These are phyloP conservation scores for Ehretia macrophylla DNA, from an alignment of 257 asterid genomes.

Conservation along the genomic window DNA sequence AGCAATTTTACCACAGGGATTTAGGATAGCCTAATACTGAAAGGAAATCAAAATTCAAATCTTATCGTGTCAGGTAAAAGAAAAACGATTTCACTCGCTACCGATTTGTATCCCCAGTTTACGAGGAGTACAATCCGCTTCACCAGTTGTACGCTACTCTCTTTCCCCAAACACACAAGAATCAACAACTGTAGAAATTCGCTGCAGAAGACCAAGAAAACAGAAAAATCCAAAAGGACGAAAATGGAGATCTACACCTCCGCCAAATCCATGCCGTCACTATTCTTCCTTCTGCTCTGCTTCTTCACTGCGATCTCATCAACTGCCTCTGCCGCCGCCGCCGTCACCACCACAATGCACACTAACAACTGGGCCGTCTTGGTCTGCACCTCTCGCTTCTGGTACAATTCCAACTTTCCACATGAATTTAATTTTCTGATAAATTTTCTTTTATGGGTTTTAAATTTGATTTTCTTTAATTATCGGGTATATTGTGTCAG, in stretches of 20 bases:
- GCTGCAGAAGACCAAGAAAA: not conserved
- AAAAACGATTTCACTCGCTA: too few species aligned
- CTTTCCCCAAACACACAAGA: too few species aligned
- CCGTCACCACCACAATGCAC: slow-evolving; percentile 64
- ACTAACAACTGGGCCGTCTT: slow-evolving; percentile 96
- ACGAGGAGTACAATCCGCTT: too few species aligned
- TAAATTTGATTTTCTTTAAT: too few species aligned
- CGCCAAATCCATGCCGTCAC: not conserved
- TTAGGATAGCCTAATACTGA: too few species aligned
- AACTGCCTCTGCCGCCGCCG: slow-evolving; percentile 15
- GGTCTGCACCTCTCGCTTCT: slow-evolving; percentile 97
- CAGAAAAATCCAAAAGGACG: not conserved
- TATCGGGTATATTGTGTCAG: too few species aligned
- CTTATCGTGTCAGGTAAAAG: too few species aligned
- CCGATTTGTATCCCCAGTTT: too few species aligned
- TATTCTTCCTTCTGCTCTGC: slow-evolving; percentile 22
- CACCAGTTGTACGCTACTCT: too few species aligned
- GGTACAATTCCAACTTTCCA: slow-evolving; percentile 34
- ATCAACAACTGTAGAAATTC: too few species aligned
- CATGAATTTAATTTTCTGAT: not conserved
- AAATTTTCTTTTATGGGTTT: not conserved
- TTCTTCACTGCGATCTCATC: slow-evolving; percentile 34
- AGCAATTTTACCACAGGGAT: too few species aligned
- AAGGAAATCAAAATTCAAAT: too few species aligned
- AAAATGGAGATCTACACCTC: not conserved